Base-by-base conservation (phyloP, 257 asterid genomes). In the Fraxinus pennsylvanica region DNA sequence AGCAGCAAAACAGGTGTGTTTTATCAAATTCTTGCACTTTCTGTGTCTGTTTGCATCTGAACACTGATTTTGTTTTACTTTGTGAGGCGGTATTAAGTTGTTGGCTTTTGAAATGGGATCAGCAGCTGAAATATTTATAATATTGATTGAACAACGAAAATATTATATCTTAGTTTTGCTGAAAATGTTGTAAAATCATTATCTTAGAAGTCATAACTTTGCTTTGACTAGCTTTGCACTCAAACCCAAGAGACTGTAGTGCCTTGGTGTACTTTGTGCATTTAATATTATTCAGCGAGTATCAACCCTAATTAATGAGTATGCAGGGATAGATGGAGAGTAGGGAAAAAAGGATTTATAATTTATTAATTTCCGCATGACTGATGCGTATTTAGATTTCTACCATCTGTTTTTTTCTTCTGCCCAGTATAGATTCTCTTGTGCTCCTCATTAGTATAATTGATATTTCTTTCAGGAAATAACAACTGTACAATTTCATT, bases 391-490 rank as follows among this genome's bases (percentile, higher is more conserved):
- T 17, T 63, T 82, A 57, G 15, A 79, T 74, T 57, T 76, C 74
- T 73, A 50, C 74, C 27, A 71, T n/a, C 67, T 17, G 2, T 76
- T 74, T 69, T 19, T 32, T 70, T 63, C n/a, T n/a, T 72, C 77
- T 66, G 54, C 61, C 69, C 32, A n/a, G 38, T 29, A 71, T 76
- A 39, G 63, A 75, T 74, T 75, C 50, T 30, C 39, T 78, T 5
- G 12, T 71, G 74, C 52, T 75, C 72, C 79, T 57, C 25, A 17
- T 72, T 19, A n/a, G 45, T 12, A 73, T 63, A 21, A 57, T 25
- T 35, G 47, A 32, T 63, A 67, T 81, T 79, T 25, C 45, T 9
- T 66, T 70, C 84, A 65, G 70, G 61, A 75, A 71, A 57, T 82
- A 61, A 80, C 45, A 68, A 65, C 32, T 74, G 70, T 68, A 41